Base-by-base conservation (phyloP, 805 yeast genomes). In the Sugiyamaella valdiviana region DNA sequence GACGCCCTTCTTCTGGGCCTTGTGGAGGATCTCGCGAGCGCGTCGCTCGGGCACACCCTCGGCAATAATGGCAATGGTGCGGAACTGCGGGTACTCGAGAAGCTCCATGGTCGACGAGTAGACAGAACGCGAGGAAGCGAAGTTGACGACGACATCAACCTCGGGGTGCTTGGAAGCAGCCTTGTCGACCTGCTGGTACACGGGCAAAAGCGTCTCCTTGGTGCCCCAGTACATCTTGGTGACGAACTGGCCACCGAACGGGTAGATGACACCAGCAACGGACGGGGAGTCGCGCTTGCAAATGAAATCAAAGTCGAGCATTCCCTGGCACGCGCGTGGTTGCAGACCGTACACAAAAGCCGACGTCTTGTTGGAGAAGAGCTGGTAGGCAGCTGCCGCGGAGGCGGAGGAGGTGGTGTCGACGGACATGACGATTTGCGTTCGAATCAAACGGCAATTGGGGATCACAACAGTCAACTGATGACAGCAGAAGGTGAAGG, bases 21-120 rank as follows among this genome's bases (percentile, higher is more conserved):
- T 66, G 61, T 60, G 57, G 49, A 71, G 62, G 55, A 71, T 72
- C 57, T 71, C 75, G 46, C 75, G 73, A 37, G 75, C 75, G 22
- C 75, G 69, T 51, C 75, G 72, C 65, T 71, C 75, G 19, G 75
- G 75, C 16, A 71, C 76, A 57, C 75, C 75, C 57, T 71, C 75
- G 40, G 75, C 75, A 57, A 71, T 71, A 57, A 71, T 71, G 49
- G 75, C 76, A 49, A 71, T 72, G 53, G 75, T 70, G 57, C 66
- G 56, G 64, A 71, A 63, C 57, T 71, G 75, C 21, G 75, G 75
- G 62, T 59, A 65, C 60, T 71, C 75, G 42, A 71, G 64, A 47
- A 71, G 60, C 61, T 71, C 75, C 75, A 71, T 67, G 44, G 75
- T 71, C 32, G 76, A 71, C 29, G 73, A 64, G 66, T 68, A 72